Evolutionary conservation across 2,329 filamentous ascomycete genomes (phyloP), one percentile per base, ranked within the genome.

Genomic region (Colletotrichum chlorophyti): DNA sequence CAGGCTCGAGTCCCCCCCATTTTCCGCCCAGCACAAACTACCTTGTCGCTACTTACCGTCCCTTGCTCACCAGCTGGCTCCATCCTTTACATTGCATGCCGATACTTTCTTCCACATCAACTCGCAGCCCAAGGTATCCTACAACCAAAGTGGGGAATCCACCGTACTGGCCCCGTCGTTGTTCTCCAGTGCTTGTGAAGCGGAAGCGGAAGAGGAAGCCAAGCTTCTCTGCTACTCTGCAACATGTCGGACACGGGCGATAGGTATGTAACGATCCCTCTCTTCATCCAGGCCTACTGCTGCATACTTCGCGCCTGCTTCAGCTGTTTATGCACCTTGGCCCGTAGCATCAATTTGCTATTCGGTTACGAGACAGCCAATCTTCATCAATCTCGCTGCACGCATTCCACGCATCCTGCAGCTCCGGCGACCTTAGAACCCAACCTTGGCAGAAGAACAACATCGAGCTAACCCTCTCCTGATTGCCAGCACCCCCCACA

Each of bases 401-500:
- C n/a, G 27, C 31, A 31, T 24, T 38, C 42, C 41, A 47, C 27
- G 32, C 27, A 9, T 40, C 26, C 23, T 62, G 24, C 40, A 42
- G 38, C 35, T 21, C 53, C 50, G 42, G 34, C 41, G 17, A 26
- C 50, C 38, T 34, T 41, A 24, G 21, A 48, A 24, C 52, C 34
- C 34, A 31, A 46, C 35, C 46, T 54, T 57, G 42, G 46, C 50
- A 19, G 27, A 35, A 47, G 34, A 14, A 24, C 17, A 53, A 14
- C 24, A 21, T 29, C 15, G 34, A 26, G 43, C 47, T 50, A 48
- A 59, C 43, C 24, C 54, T 61, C 53, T 61, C 53, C 43, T 59
- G 58, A 50, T 40, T 47, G 45, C 35, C 60, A 76, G 71, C 62
- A 67, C 69, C 63, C n/a, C n/a, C n/a, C 83, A 84, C 67, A 83